phyloP scores from a whole-genome alignment of 257 asterid species.

The Solanum bulbocastanum region DNA sequence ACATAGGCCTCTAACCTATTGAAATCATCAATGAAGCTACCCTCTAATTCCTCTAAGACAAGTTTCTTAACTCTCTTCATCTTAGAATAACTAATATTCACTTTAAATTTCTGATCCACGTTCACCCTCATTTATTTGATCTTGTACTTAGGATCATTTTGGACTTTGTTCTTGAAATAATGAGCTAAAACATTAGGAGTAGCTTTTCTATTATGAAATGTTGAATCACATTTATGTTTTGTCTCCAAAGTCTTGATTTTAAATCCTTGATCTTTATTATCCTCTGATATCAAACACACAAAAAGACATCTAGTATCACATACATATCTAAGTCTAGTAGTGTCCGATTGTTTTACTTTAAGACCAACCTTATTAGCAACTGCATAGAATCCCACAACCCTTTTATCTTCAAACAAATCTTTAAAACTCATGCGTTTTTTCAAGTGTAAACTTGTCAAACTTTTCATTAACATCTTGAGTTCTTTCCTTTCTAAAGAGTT shows the following conservation, averaged over 20 bases:
- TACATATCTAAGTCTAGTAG: too few species aligned
- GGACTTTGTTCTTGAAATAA: background rate
- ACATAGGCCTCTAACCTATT: too few species aligned
- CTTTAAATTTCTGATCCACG: background rate
- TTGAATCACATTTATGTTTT: background rate
- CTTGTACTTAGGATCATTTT: too few species aligned
- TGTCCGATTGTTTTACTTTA: background rate
- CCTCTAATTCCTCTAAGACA: background rate
- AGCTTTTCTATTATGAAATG: background rate
- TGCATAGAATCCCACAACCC: background rate
- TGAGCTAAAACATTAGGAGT: background rate
- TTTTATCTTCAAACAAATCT: background rate
- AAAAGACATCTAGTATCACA: background rate
- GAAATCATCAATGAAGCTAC: background rate
- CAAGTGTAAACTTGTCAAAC: background rate
- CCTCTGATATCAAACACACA: background rate
- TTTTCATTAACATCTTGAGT: background rate
- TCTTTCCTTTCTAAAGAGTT: background rate
- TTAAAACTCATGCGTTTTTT: background rate
- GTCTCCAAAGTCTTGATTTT: background rate
- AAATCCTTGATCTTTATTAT: background rate
- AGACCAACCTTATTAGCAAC: too few species aligned
- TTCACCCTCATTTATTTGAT: too few species aligned
- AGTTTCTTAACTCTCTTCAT: background rate
- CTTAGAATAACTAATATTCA: background rate